These are phyloP conservation scores for Nakataea oryzae DNA, from an alignment of 2,329 filamentous ascomycete genomes.

Conservation along the genomic window DNA sequence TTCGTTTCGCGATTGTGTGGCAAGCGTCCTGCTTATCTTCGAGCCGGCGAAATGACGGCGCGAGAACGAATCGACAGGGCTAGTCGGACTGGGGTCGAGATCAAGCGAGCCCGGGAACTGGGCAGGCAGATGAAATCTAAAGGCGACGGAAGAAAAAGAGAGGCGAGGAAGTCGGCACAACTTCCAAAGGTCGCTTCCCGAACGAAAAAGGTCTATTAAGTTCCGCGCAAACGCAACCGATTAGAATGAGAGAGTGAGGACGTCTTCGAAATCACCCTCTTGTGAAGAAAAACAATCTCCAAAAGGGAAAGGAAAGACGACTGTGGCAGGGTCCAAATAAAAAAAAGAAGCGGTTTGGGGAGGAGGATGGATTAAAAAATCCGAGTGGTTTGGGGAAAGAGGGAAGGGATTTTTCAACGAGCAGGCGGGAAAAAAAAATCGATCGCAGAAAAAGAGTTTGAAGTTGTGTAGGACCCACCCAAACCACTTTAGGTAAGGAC, in stretches of 20 bases:
- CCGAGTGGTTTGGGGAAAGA: conserved; percentile 14
- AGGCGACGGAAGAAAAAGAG: not conserved
- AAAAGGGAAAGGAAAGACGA: conserved; percentile 31
- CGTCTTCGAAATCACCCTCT: conserved; percentile 27
- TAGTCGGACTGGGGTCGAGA: conserved; percentile 9
- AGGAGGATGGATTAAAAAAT: conserved; percentile 20
- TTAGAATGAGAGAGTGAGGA: conserved; percentile 13
- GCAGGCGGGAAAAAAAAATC: conserved; percentile 7
- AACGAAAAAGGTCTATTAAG: conserved; percentile 3
- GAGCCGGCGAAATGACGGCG: conserved; percentile 2
- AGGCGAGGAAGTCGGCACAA: conserved; percentile 3
- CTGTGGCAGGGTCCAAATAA: not conserved
- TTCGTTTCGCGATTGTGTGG: not conserved
- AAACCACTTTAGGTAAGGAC: not conserved
- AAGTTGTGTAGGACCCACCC: conserved; percentile 8
- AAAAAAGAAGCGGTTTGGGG: conserved; percentile 12
- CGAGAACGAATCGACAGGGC: conserved; percentile 2
- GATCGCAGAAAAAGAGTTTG: conserved; percentile 12
- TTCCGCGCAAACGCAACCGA: conserved; percentile 4
- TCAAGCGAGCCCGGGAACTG: not conserved
- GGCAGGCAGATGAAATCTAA: not conserved
- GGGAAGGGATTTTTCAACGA: conserved; percentile 11
- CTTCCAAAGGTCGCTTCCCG: conserved; percentile 3
- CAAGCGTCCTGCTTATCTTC: not conserved
- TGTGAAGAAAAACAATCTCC: conserved; percentile 30